Evolutionary conservation across 2,329 filamentous ascomycete species (phyloP), one percentile per base, ranked within the genome.

Genomic region (Pseudocercospora vitis): DNA sequence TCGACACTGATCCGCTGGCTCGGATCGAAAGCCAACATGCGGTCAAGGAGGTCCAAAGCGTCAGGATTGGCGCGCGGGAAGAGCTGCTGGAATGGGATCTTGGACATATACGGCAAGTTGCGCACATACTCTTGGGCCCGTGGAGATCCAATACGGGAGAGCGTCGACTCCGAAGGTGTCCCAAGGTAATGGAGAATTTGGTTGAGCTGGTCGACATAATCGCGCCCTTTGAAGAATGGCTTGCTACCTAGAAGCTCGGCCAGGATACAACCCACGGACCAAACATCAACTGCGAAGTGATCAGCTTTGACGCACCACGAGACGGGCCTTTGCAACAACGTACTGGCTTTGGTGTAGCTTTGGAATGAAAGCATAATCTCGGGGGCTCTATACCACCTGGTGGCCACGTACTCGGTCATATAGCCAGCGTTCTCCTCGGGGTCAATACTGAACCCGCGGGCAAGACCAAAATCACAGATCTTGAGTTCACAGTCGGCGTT

Each of bases 301-400:
- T 61, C 18, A 60, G 47, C 24, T n/a, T n/a, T n/a, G 21, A 32
- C 18, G 29, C 33, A 28, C 28, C 12, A 11, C 18, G 32, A 9
- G 35, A 21, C 5, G 21, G 5, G 14, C 7, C 16, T 26, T 37
- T 33, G 6, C 11, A n/a, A 31, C 4, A 4, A 92, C 91, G 53
- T 84, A 97, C 94, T 99, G 65, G 94, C 94, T 90, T 99, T 99
- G 68, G 94, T 99, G 75, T 99, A 99, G 78, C 91, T 96, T 76
- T 97, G 92, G 83, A 99, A 99, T 78, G 91, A 96, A 73, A 99
- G 78, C 94, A 99, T 99, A 66, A 99, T 99, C 74, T 99, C 94
- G 4, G 94, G 94, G 3, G 94, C 94, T 75, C 94, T 87, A 74
- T 99, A 99, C 94, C 94, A 99, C 77, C 94, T 83, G 48, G 94